phyloP scores from a whole-genome alignment of 495 filamentous ascomycete species.

The Podospora tetraspora region DNA sequence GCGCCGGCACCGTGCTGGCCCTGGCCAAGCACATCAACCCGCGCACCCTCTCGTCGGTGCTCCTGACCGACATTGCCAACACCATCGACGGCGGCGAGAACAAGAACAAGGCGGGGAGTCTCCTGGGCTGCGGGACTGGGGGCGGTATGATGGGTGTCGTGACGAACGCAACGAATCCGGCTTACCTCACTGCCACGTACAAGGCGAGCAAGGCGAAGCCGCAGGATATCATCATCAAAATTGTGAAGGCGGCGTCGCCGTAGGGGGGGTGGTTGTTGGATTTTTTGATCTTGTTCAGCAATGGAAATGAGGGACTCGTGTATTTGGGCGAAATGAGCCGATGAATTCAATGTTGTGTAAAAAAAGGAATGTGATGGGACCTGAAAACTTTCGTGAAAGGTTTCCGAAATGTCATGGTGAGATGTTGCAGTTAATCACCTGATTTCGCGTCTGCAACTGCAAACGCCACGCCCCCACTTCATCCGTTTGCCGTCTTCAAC shows the following conservation, averaged over 20 bases:
- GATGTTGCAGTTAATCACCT: neutral
- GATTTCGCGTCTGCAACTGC: neutral
- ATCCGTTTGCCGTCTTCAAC: neutral
- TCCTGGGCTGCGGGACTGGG: constrained; percentile 8
- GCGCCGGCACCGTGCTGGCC: neutral
- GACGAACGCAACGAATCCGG: neutral
- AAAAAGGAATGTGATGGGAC: neutral
- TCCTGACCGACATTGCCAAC: constrained; percentile 7
- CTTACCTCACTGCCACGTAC: neutral
- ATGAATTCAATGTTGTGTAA: too few relatives aligned
- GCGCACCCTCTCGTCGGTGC: constrained; percentile 1
- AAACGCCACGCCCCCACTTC: neutral
- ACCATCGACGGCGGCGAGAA: constrained; percentile 12
- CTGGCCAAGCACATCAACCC: constrained; percentile 8
- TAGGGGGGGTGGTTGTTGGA: neutral
- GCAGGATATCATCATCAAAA: neutral
- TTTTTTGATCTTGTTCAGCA: too few relatives aligned
- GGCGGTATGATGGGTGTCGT: constrained; percentile 2
- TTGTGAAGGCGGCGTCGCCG: neutral
- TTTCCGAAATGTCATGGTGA: too few relatives aligned
- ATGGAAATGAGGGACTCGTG: too few relatives aligned
- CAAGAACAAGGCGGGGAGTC: neutral
- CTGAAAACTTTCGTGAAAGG: too few relatives aligned
- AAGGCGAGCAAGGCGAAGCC: neutral
- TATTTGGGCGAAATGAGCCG: too few relatives aligned